Evolutionary conservation across 2,329 filamentous ascomycete genomes (phyloP).

Genomic region (Gnomoniopsis sp.): DNA sequence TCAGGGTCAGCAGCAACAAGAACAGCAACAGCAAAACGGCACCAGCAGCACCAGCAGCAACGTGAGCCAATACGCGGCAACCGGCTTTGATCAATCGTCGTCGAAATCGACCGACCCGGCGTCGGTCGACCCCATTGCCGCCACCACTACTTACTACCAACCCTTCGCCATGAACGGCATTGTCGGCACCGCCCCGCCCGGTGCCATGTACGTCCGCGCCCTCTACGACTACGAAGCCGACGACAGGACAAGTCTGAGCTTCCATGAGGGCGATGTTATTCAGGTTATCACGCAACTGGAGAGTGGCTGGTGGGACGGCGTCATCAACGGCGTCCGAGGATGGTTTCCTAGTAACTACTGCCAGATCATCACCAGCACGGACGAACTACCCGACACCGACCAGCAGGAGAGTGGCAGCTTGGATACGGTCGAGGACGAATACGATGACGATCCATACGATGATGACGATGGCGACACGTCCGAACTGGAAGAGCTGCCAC

Average conservation of each 20-base stretch:
- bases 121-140: constrained; percentile 12
- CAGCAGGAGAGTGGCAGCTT: constrained; percentile 65
- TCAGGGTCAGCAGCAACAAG: constrained; percentile 39
- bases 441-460: constrained; percentile 59
- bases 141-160: constrained; percentile 25
- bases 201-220: constrained; percentile 86
- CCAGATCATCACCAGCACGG: constrained; percentile 73
- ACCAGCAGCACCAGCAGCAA: constrained; percentile 36
- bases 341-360: constrained; percentile 99
- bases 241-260: constrained; percentile 93
- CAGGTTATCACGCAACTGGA: constrained; percentile 98
- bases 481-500: constrained; percentile 51
- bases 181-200: constrained; percentile 55
- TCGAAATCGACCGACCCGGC: constrained; percentile 12
- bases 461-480: constrained; percentile 47
- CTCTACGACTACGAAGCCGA: constrained; percentile 98
- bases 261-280: constrained; percentile 94
- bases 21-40: constrained; percentile 38
- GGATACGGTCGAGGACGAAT: constrained; percentile 33
- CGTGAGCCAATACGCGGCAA: constrained; percentile 1
- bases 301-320: constrained; percentile 99
- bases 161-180: constrained; percentile 56
- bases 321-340: constrained; percentile 92
- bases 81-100: constrained; percentile 20
- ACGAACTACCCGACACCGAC: constrained; percentile 64